Conservation (phyloP, 2,329 filamentous ascomycete species). For the Alternaria dauci region DNA sequence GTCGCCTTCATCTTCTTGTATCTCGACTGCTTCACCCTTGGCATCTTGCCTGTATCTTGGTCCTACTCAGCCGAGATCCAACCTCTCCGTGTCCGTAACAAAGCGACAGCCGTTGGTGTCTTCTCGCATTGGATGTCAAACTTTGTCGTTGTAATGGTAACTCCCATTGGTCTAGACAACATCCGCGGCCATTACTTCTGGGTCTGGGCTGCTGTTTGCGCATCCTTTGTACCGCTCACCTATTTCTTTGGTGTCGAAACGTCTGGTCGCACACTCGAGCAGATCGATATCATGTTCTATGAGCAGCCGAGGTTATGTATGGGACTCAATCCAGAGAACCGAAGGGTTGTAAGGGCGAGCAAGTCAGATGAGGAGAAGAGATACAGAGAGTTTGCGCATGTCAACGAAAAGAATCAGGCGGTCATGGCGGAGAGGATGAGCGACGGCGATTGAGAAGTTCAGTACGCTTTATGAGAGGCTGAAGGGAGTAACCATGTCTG, state of each 20-base stretch:
- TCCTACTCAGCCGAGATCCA: conserved; percentile 61
- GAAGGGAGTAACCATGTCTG: too few species aligned
- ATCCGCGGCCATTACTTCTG: conserved; percentile 58
- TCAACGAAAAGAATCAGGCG: conserved; percentile 16
- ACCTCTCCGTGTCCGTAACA: conserved; percentile 58
- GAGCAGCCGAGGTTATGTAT: conserved; percentile 43
- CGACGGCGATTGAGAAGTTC: conserved; percentile 1
- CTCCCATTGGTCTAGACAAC: conserved; percentile 45
- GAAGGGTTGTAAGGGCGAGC: conserved; percentile 26
- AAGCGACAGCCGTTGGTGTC: conserved; percentile 60
- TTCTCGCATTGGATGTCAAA: conserved; percentile 60
- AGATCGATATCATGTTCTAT: conserved; percentile 44
- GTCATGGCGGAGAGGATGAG: conserved; percentile 13
- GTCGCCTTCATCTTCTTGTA: conserved; percentile 52
- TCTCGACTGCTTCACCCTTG: conserved; percentile 32
- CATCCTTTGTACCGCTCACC: conserved; percentile 58
- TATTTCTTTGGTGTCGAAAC: conserved; percentile 48
- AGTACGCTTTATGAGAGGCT: too few species aligned
- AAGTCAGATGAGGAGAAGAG: conserved; percentile 34
- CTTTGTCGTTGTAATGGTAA: conserved; percentile 63
- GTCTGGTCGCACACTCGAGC: conserved; percentile 34
- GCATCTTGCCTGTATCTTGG: conserved; percentile 55
- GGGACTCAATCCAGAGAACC: conserved; percentile 42
- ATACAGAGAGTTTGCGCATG: conserved; percentile 30
- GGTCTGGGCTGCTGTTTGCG: conserved; percentile 62